phyloP scores from a whole-genome alignment of 306 rosid species.

The Potentilla sterilis region DNA sequence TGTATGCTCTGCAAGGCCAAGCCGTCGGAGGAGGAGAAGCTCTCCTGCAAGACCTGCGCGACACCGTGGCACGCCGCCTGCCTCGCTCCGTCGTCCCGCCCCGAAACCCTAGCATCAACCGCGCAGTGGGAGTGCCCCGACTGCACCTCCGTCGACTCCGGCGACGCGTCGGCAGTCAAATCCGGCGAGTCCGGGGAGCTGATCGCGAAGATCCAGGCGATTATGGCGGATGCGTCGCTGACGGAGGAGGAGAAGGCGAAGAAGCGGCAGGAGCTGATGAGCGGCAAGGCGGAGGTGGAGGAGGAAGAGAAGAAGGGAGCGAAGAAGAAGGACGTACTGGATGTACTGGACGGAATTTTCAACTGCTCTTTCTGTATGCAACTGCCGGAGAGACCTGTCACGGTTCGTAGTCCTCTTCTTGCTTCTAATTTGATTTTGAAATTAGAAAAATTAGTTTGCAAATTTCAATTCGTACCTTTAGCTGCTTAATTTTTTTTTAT shows the following conservation, averaged over 20 bases:
- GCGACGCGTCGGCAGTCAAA: background rate
- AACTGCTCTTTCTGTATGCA: slow-evolving; percentile 66
- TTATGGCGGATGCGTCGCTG: slow-evolving; percentile 48
- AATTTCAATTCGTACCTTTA: background rate
- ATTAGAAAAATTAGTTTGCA: background rate
- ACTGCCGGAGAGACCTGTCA: slow-evolving; percentile 76
- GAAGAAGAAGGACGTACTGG: slow-evolving; percentile 29
- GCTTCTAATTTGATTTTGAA: background rate
- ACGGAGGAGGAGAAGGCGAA: slow-evolving; percentile 55
- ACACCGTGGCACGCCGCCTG: slow-evolving; percentile 54
- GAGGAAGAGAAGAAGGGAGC: slow-evolving; percentile 7
- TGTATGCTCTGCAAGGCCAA: slow-evolving; percentile 54
- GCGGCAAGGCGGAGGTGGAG: slow-evolving; percentile 34
- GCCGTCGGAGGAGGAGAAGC: slow-evolving; percentile 38
- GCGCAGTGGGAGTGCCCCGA: slow-evolving; percentile 61
- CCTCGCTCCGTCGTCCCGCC: slow-evolving; percentile 26
- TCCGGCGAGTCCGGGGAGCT: slow-evolving; percentile 24
- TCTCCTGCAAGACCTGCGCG: slow-evolving; percentile 47
- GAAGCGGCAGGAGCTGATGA: slow-evolving; percentile 50
- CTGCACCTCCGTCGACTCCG: slow-evolving; percentile 30
- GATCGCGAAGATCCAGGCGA: slow-evolving; percentile 45
- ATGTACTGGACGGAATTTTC: slow-evolving; percentile 37
- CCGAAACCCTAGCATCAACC: slow-evolving; percentile 31
- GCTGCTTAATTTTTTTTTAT: background rate
- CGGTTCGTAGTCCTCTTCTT: slow-evolving; percentile 39